Percentiles rank a stretch among this genome's conserved stretches.
Evolutionary conservation across 129 eudicot genomes (phyloP).

Genomic region (Arctium lappa): DNA sequence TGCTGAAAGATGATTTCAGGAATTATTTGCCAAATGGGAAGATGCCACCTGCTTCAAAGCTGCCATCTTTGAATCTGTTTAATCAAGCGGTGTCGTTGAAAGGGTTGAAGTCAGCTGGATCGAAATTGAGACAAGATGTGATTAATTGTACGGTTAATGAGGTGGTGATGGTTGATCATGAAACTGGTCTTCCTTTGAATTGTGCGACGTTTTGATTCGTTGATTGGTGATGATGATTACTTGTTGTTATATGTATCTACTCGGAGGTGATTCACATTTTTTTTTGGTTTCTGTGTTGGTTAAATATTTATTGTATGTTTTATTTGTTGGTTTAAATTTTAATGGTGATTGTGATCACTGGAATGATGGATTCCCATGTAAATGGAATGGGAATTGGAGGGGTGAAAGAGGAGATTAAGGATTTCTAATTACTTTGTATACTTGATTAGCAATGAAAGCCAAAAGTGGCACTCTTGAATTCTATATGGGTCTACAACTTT

Average conservation of each 20-base stretch:
- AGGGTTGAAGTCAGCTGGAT: slow-evolving; percentile 94
- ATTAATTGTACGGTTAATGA: slow-evolving; percentile 59
- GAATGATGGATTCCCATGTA: slow-evolving; percentile 17
- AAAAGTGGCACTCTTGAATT: slow-evolving; percentile 21
- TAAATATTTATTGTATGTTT: neutral
- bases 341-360: slow-evolving; percentile 3
- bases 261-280: slow-evolving; percentile 11
- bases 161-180: slow-evolving; percentile 65
- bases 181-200: slow-evolving; percentile 74
- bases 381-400: slow-evolving; percentile 29
- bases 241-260: neutral
- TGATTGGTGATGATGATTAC: neutral
- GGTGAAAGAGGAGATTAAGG: neutral
- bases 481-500: neutral
- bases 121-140: slow-evolving; percentile 87
- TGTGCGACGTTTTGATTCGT: slow-evolving; percentile 61
- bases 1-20: slow-evolving; percentile 72
- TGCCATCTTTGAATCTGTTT: slow-evolving; percentile 82
- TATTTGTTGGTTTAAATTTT: slow-evolving; percentile 10
- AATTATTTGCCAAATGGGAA: slow-evolving; percentile 70
- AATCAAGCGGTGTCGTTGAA: slow-evolving; percentile 79
- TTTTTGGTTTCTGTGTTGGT: neutral
- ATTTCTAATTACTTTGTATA: slow-evolving; percentile 18
- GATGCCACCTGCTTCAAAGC: slow-evolving; percentile 82
- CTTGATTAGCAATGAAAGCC: slow-evolving; percentile 28